A percentile compares a stretch with the other conserved stretches of the same genome.
Evolutionary conservation across 768 basidiomycete species (phyloP).

Genomic region (Rubroboletus satanas): DNA sequence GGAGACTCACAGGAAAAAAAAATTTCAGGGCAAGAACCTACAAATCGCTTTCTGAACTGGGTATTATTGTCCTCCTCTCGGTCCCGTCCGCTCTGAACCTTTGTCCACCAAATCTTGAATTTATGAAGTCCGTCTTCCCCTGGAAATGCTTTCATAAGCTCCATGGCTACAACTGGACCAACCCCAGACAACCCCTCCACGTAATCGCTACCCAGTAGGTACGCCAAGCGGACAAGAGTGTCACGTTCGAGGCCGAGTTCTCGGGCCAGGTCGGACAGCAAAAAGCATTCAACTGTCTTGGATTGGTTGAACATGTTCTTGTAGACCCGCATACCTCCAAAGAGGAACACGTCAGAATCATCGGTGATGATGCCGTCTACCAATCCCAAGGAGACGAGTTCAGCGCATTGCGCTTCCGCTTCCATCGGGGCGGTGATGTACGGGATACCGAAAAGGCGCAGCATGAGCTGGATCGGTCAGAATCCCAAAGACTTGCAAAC

Average conservation of each 20-base stretch:
- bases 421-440: conserved; percentile 99
- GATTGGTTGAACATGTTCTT: conserved; percentile 99
- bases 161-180: conserved; percentile 96
- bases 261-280: conserved; percentile 74
- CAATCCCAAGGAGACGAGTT: conserved; percentile 76
- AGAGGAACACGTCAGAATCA: conserved; percentile 98
- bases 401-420: conserved; percentile 97
- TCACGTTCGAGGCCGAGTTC: conserved; percentile 87
- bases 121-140: conserved; percentile 77
- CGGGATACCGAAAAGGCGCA: conserved; percentile 93
- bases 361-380: conserved; percentile 99
- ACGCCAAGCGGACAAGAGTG: conserved; percentile 84
- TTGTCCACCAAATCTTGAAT: conserved; percentile 94
- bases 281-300: conserved; percentile 97
- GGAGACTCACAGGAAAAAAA: conserved; percentile 1
- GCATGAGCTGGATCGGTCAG: conserved; percentile 58
- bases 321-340: conserved; percentile 92
- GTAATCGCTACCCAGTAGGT: conserved; percentile 95
- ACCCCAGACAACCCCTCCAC: conserved; percentile 88
- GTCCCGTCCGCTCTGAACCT: conserved; percentile 89
- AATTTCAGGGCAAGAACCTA: conserved; percentile 40
- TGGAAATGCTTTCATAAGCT: conserved; percentile 89
- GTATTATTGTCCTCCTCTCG: conserved; percentile 65
- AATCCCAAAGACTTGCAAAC: background rate
- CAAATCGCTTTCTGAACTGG: conserved; percentile 81